Percentiles rank a stretch among this genome's conserved stretches.
phyloP scores from a whole-genome alignment of 768 basidiomycete genomes.

The Lactifluus rugatus region DNA sequence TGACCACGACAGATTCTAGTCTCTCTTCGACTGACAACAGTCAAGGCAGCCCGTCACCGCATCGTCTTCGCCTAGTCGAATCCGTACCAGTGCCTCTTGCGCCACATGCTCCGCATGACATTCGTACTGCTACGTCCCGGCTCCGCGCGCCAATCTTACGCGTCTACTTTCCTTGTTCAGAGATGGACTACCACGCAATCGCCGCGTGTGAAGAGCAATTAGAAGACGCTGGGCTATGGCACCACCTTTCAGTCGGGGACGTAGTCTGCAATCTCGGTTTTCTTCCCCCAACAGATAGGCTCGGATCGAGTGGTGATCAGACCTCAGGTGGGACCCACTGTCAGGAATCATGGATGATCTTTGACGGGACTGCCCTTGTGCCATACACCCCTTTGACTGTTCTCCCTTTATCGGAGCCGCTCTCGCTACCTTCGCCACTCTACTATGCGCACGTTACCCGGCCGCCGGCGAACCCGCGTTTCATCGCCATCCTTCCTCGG shows the following conservation, averaged over 20 bases:
- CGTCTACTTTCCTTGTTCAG: slow-evolving; percentile 63
- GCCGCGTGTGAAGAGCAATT: slow-evolving; percentile 60
- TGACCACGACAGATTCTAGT: slow-evolving; percentile 8
- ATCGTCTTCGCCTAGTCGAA: neutral
- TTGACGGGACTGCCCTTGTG: slow-evolving; percentile 50
- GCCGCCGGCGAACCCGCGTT: slow-evolving; percentile 25
- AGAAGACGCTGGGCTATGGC: slow-evolving; percentile 57
- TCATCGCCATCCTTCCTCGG: slow-evolving; percentile 26
- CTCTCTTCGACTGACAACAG: slow-evolving; percentile 15
- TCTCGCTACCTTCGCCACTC: slow-evolving; percentile 62
- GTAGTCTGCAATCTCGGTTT: slow-evolving; percentile 75
- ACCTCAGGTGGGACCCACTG: slow-evolving; percentile 16
- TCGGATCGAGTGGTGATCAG: slow-evolving; percentile 12
- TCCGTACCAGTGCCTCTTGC: slow-evolving; percentile 22
- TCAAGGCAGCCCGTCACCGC: slow-evolving; percentile 22
- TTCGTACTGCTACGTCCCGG: slow-evolving; percentile 48
- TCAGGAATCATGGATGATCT: slow-evolving; percentile 60
- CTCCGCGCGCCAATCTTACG: slow-evolving; percentile 63
- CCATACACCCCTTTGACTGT: slow-evolving; percentile 50
- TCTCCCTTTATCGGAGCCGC: slow-evolving; percentile 44
- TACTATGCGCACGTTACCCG: slow-evolving; percentile 65
- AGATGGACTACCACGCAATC: slow-evolving; percentile 39
- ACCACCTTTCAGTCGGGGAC: slow-evolving; percentile 67
- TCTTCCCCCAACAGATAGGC: slow-evolving; percentile 37
- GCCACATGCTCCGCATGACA: slow-evolving; percentile 43